Evolutionary conservation across 2,329 filamentous ascomycete species (phyloP).

Genomic region (Botrytis hyacinthi): DNA sequence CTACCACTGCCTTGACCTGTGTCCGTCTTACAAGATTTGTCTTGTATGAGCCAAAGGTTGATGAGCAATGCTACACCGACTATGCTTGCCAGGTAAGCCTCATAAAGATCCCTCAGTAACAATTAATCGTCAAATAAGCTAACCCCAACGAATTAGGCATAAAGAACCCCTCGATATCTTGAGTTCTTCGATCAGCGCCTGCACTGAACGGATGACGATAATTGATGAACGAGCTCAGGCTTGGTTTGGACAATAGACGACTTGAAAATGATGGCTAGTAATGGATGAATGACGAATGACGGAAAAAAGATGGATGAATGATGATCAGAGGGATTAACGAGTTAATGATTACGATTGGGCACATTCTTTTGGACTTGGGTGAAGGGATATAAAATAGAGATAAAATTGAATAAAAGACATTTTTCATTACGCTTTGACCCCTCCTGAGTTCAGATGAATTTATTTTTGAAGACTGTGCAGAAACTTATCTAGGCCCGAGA

Average conservation of each 20-base stretch:
- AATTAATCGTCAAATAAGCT: neutral
- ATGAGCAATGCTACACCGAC: slow-evolving; percentile 18
- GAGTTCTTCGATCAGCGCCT: neutral
- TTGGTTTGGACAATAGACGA: neutral
- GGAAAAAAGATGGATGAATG: neutral
- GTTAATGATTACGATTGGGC: slow-evolving; percentile 4
- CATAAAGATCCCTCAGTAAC: neutral
- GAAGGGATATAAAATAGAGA: neutral
- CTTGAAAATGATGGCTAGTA: neutral
- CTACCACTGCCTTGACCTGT: neutral
- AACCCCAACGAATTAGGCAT: slow-evolving; percentile 8
- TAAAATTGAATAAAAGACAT: neutral
- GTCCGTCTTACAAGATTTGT: slow-evolving; percentile 18
- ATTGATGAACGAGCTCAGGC: neutral
- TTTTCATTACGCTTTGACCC: slow-evolving; percentile 1
- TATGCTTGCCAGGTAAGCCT: slow-evolving; percentile 18
- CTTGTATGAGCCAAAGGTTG: slow-evolving; percentile 14
- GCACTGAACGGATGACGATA: neutral
- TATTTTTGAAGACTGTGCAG: neutral
- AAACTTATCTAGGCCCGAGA: neutral
- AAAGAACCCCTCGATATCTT: neutral
- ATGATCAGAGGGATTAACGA: neutral
- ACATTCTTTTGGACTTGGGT: slow-evolving; percentile 10
- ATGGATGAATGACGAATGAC: neutral
- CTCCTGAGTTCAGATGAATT: neutral